These are phyloP conservation scores for Arachnomyces sp. DNA, from an alignment of 2,329 filamentous ascomycete genomes.

Conservation along the genomic window DNA sequence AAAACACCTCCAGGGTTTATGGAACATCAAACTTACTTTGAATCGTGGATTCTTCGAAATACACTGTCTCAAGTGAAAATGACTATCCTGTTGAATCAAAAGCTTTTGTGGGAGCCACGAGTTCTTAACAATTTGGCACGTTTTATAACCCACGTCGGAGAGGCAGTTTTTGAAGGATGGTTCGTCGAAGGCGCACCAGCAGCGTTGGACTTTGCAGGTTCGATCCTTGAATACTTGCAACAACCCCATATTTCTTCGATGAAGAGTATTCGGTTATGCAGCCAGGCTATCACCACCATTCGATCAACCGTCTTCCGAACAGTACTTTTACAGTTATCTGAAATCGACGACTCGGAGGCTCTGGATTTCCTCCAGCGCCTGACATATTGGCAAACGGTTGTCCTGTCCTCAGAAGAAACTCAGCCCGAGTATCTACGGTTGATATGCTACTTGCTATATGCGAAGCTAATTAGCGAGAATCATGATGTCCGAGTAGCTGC, in stretches of 20 bases:
- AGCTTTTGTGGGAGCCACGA: slow-evolving; percentile 68
- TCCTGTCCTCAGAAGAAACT: slow-evolving; percentile 67
- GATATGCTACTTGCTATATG: slow-evolving; percentile 88
- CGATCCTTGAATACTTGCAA: slow-evolving; percentile 80
- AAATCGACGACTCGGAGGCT: slow-evolving; percentile 65
- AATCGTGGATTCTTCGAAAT: slow-evolving; percentile 76
- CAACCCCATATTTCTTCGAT: slow-evolving; percentile 69
- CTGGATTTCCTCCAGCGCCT: slow-evolving; percentile 73
- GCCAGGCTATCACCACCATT: slow-evolving; percentile 69
- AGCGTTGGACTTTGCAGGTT: slow-evolving; percentile 78
- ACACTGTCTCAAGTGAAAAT: slow-evolving; percentile 65
- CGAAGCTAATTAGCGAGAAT: slow-evolving; percentile 68
- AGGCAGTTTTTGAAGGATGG: slow-evolving; percentile 93
- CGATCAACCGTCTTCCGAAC: slow-evolving; percentile 71
- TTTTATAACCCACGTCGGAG: slow-evolving; percentile 71
- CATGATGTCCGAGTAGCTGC: slow-evolving; percentile 64
- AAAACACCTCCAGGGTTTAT: slow-evolving; percentile 89
- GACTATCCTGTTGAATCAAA: slow-evolving; percentile 63
- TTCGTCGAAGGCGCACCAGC: slow-evolving; percentile 81
- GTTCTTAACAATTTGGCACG: slow-evolving; percentile 80
- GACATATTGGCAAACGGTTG: slow-evolving; percentile 90
- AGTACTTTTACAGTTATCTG: slow-evolving; percentile 72
- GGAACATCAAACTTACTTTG: slow-evolving; percentile 91
- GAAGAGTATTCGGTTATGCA: slow-evolving; percentile 88
- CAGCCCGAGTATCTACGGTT: slow-evolving; percentile 78